Percentiles rank a stretch among this genome's conserved stretches.
phyloP scores from a whole-genome alignment of 768 basidiomycete species.

The Leccinum fibrillosum region DNA sequence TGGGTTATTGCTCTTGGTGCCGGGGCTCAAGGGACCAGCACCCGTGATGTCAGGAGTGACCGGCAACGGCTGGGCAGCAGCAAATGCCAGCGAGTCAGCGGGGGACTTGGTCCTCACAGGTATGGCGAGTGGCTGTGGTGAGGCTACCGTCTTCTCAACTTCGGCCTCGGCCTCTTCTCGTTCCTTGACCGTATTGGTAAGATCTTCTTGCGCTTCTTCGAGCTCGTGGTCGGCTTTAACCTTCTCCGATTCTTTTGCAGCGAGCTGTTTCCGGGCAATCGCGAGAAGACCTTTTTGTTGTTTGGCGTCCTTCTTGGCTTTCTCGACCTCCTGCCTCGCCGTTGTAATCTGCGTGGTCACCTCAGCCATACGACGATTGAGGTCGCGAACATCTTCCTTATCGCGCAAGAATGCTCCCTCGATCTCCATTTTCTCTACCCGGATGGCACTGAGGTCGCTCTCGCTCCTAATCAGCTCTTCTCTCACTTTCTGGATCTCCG shows the following conservation, averaged over 20 bases:
- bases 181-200: constrained; percentile 50
- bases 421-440: constrained; percentile 88
- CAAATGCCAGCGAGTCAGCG: constrained; percentile 49
- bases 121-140: constrained; percentile 11
- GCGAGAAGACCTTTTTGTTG: constrained; percentile 95
- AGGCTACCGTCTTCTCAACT: constrained; percentile 32
- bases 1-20: constrained; percentile 83
- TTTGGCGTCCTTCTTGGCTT: constrained; percentile 87
- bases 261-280: constrained; percentile 92
- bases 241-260: constrained; percentile 75
- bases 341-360: constrained; percentile 67
- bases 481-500: constrained; percentile 66
- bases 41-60: constrained; percentile 60
- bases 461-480: constrained; percentile 86
- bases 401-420: constrained; percentile 84
- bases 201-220: constrained; percentile 59
- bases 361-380: constrained; percentile 84
- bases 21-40: constrained; percentile 39
- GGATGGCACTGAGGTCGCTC: constrained; percentile 85
- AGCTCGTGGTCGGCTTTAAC: constrained; percentile 70
- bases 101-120: constrained; percentile 38
- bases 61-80: constrained; percentile 73
- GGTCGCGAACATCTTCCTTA: constrained; percentile 88
- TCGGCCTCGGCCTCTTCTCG: constrained; percentile 53
- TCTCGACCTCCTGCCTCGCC: constrained; percentile 77